These are phyloP conservation scores for Ceratocystis alfenasii DNA, from an alignment of 2,329 filamentous ascomycete species.

Conservation along the genomic window DNA sequence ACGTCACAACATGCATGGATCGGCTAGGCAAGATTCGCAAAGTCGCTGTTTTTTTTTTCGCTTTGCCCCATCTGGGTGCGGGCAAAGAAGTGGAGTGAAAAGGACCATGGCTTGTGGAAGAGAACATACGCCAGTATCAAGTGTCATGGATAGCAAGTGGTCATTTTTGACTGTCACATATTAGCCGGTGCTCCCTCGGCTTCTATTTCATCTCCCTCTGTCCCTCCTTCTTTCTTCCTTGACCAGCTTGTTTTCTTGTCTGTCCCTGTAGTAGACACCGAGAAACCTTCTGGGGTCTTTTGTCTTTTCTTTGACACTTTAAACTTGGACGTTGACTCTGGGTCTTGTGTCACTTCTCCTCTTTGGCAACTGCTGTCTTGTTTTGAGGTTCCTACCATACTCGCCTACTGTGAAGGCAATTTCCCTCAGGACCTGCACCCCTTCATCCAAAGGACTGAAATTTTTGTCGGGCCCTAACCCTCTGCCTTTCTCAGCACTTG, in stretches of 20 bases:
- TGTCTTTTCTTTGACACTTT: not conserved
- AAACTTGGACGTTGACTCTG: not conserved
- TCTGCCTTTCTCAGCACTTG: not conserved
- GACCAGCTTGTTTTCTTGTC: not conserved
- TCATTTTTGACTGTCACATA: not conserved
- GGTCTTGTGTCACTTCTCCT: slow-evolving; percentile 4
- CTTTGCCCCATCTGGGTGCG: not conserved
- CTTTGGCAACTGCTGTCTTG: slow-evolving; percentile 1
- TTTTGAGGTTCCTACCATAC: not conserved
- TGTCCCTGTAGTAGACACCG: not conserved
- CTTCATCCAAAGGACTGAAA: not conserved
- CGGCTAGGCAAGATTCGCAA: not conserved
- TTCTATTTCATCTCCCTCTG: not conserved
- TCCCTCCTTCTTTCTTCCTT: not conserved
- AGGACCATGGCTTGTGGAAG: not conserved
- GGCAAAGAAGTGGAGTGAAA: not conserved
- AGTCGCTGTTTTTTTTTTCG: not conserved
- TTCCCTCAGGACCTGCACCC: not conserved
- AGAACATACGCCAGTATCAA: not conserved
- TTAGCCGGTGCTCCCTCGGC: not conserved
- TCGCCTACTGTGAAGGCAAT: not conserved
- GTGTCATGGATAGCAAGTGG: not conserved
- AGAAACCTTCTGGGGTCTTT: not conserved
- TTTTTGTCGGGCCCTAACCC: not conserved
- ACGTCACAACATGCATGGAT: not conserved